A percentile compares a stretch with the other conserved stretches of the same genome.
Evolutionary conservation across 2,329 filamentous ascomycete genomes (phyloP).

Genomic region (Fusarium stilboides): DNA sequence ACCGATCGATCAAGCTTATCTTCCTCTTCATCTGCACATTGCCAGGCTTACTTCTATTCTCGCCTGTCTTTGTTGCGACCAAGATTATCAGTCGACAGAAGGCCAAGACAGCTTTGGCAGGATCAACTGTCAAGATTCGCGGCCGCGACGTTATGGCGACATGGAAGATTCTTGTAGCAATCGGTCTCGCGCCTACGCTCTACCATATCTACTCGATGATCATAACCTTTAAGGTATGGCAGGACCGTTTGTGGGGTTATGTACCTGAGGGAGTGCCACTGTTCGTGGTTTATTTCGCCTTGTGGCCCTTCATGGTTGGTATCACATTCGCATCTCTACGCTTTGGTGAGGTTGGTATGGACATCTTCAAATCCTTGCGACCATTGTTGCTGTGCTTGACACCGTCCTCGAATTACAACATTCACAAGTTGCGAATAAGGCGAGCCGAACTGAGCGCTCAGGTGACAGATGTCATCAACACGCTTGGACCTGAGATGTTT

Average conservation of each 20-base stretch:
- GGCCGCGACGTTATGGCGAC: conserved; percentile 92
- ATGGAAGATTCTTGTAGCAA: conserved; percentile 92
- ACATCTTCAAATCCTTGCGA: conserved; percentile 94
- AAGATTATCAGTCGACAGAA: conserved; percentile 87
- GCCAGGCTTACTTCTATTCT: conserved; percentile 89
- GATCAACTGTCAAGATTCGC: conserved; percentile 89
- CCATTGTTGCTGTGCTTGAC: conserved; percentile 89
- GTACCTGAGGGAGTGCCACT: conserved; percentile 85
- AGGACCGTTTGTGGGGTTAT: conserved; percentile 86
- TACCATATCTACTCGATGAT: conserved; percentile 86
- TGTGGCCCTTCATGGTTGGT: conserved; percentile 85
- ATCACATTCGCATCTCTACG: conserved; percentile 94
- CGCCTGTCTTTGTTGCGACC: conserved; percentile 87
- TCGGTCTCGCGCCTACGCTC: conserved; percentile 85
- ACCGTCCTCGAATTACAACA: conserved; percentile 86
- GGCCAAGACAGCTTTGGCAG: conserved; percentile 85
- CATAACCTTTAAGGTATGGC: conserved; percentile 82
- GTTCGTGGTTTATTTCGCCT: conserved; percentile 81
- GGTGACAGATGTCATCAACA: conserved; percentile 94
- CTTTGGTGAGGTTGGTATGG: conserved; percentile 98
- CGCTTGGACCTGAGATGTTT: conserved; percentile 94
- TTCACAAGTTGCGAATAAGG: conserved; percentile 81
- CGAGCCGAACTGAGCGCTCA: conserved; percentile 82
- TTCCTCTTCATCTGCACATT: conserved; percentile 85
- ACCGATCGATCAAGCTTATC: conserved; percentile 82